Evolutionary conservation across 345 rosid genomes (phyloP).

Genomic region (Lumnitzera racemosa): DNA sequence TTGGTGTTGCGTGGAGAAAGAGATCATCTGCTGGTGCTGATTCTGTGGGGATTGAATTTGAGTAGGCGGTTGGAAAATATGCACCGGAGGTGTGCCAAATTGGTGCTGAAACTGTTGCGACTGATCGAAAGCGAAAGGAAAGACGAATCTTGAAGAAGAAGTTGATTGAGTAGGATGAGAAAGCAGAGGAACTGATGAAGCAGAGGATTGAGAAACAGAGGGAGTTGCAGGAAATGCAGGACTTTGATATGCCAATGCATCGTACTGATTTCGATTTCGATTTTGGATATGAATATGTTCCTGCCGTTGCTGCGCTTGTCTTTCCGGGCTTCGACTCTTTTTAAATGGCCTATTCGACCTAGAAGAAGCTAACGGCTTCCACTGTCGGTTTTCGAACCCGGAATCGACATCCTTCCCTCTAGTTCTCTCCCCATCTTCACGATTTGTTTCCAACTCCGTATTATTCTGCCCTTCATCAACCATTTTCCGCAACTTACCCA

Average conservation of each 20-base stretch:
- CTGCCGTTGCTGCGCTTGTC: conserved; percentile 25
- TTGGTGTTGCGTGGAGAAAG: conserved; percentile 50
- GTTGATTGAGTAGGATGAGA: conserved; percentile 1
- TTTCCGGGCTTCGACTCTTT: conserved; percentile 58
- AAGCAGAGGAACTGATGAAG: conserved; percentile 6
- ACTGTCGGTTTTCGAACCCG: conserved; percentile 30
- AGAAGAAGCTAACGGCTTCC: conserved; percentile 55
- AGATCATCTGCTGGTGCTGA: conserved; percentile 64
- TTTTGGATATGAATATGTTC: conserved; percentile 8
- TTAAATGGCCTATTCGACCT: conserved; percentile 47
- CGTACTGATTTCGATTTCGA: neutral
- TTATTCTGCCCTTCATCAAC: conserved; percentile 24
- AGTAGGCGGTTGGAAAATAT: conserved; percentile 20
- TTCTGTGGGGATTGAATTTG: conserved; percentile 21
- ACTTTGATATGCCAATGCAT: too few species aligned
- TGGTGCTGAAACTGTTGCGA: conserved; percentile 35
- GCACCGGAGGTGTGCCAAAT: conserved; percentile 16
- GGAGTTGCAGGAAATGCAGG: conserved; percentile 11
- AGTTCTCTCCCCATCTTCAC: conserved; percentile 29
- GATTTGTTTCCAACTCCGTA: conserved; percentile 16
- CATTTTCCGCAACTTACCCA: conserved; percentile 41
- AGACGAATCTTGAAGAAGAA: conserved; percentile 32
- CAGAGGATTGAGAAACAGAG: conserved; percentile 12
- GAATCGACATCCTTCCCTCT: conserved; percentile 32
- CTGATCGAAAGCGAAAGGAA: conserved; percentile 49